Conservation (phyloP, 352 stramenopile species). For the Pythium coloratum region DNA sequence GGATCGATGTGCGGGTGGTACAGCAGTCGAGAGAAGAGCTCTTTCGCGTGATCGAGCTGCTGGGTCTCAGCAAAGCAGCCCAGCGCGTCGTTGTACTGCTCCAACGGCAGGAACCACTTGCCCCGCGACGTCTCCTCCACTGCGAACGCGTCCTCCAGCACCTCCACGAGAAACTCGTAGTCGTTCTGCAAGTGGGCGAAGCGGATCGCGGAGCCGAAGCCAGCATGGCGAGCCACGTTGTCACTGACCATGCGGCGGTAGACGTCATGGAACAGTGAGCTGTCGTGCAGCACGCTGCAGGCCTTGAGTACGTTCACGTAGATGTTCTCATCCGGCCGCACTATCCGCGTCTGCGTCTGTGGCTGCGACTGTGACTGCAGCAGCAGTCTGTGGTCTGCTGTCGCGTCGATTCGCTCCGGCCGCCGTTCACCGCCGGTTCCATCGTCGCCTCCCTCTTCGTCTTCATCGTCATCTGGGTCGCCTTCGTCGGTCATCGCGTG, state of each 20-base stretch:
- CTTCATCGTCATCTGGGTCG: conserved; percentile 11
- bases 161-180: conserved; percentile 52
- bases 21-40: conserved; percentile 68
- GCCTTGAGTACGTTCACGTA: conserved; percentile 78
- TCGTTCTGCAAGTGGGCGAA: conserved; percentile 57
- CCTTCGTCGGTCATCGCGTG: conserved; percentile 33
- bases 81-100: conserved; percentile 81
- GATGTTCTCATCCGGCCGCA: conserved; percentile 70
- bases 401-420: not conserved
- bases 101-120: conserved; percentile 55
- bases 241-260: conserved; percentile 56
- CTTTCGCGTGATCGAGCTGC: conserved; percentile 47
- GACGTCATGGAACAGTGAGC: conserved; percentile 44
- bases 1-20: conserved; percentile 51
- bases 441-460: conserved; percentile 2
- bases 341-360: not conserved
- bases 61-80: conserved; percentile 61
- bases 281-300: conserved; percentile 37
- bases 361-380: conserved; percentile 2
- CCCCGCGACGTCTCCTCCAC: conserved; percentile 44
- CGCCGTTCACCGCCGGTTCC: not conserved
- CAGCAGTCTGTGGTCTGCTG: not conserved
- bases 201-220: conserved; percentile 69
- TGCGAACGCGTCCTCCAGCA: conserved; percentile 53
- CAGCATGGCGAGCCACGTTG: conserved; percentile 50